Conservation (phyloP, 176 grass and related monocot genomes). For the Eragrostis nindensis region DNA sequence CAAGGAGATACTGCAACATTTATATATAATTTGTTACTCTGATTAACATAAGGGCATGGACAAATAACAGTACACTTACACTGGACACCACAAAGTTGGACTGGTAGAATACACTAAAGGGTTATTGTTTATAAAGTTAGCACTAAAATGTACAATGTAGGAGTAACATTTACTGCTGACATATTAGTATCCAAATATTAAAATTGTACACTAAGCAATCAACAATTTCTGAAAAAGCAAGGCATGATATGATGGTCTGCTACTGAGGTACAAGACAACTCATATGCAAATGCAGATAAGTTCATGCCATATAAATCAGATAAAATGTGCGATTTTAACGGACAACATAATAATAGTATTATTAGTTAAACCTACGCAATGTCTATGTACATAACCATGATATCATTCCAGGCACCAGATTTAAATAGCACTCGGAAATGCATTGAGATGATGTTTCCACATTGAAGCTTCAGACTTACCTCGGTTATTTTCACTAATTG, state of each 20-base stretch:
- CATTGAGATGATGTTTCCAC: not conserved
- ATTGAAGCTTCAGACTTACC: slow-evolving; percentile 50
- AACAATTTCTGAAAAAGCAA: slow-evolving; percentile 12
- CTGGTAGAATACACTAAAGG: not conserved
- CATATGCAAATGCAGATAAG: too few species aligned
- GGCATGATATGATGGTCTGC: not conserved
- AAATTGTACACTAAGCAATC: not conserved
- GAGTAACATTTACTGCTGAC: too few species aligned
- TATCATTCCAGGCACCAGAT: not conserved
- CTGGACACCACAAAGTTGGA: not conserved
- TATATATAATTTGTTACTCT: not conserved
- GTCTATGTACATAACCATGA: too few species aligned
- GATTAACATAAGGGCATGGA: slow-evolving; percentile 15
- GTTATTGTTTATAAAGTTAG: slow-evolving; percentile 2
- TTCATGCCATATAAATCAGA: too few species aligned
- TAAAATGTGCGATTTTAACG: too few species aligned
- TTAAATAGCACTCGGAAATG: not conserved
- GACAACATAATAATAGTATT: too few species aligned
- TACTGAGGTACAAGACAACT: not conserved
- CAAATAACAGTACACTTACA: not conserved
- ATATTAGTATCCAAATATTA: not conserved
- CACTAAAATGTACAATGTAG: not conserved
- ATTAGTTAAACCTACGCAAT: not conserved
- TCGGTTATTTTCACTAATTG: slow-evolving; percentile 95
- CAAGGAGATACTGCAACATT: not conserved